Base-by-base conservation (phyloP, 352 stramenopile species). In the Globisporangium nagaii region DNA sequence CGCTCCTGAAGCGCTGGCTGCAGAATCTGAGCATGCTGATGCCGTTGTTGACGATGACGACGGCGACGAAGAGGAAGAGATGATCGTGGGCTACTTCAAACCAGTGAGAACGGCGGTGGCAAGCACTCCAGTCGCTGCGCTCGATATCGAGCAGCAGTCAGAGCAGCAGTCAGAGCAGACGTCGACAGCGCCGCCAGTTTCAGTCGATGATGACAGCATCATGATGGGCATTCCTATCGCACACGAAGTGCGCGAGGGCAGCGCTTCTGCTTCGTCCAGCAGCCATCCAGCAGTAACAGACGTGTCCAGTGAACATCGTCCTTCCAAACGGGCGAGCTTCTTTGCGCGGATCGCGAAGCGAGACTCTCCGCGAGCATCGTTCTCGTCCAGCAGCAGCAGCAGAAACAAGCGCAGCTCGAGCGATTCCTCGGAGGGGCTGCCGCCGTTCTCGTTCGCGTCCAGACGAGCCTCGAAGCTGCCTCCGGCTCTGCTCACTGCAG, bases 11-110 rank as follows among this genome's bases (percentile, higher is more conserved):
- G 22, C 19, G 11, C 8, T 25, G 20, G 9, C 50, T 40, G 1
- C 42, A 27, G 25, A 20, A 19, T 22, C 25, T 20, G 35, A 28
- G 4, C 24, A 47, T 3, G n/a, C 1, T n/a, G 13, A n/a, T 44
- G 17, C 1, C 12, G n/a, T 28, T 22, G n/a, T 28, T 22, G 19
- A 39, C 27, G 34, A 13, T 10, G 25, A 34, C 2, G 25, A 57
- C 3, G 40, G 48, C 2, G 22, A 42, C 12, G 40, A 58, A 0
- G 19, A 32, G 20, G 64, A 76, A 28, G 55, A 75, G 36, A 73
- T 76, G 65, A 59, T 79, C 57, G 58, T 72, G 4, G 70, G 67
- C 7, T 79, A 79, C 47, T 72, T 73, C 44, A 57, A 53, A 45
- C 56, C 56, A 5, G 50, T 54, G 48, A 47, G 34, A 30, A 35